Conservation (phyloP, 148 eudicot species). For the Salicornia ramosissima region DNA sequence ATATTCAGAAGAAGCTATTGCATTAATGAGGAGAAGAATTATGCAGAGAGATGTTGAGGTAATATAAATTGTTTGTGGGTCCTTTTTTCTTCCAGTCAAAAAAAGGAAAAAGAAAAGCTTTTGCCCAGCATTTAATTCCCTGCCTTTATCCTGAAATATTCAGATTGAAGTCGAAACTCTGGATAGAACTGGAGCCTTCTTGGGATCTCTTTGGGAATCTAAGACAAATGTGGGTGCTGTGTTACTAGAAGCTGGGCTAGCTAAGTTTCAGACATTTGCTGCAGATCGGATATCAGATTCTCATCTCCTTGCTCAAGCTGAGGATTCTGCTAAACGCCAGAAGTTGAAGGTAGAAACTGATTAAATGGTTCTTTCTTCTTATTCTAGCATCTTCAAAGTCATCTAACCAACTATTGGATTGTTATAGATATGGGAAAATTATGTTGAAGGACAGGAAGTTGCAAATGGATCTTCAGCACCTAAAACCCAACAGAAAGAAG, state of each 20-base stretch:
- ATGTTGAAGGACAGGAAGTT: constrained; percentile 88
- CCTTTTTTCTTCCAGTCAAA: background rate
- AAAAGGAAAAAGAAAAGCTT: background rate
- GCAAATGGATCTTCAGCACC: constrained; percentile 43
- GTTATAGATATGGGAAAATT: constrained; percentile 88
- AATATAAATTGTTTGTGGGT: constrained; percentile 2
- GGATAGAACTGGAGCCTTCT: constrained; percentile 92
- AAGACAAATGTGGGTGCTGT: constrained; percentile 58
- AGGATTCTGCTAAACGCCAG: constrained; percentile 79
- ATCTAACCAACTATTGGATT: constrained; percentile 15
- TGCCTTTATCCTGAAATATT: background rate
- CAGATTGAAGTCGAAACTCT: constrained; percentile 96
- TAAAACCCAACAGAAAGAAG: constrained; percentile 71
- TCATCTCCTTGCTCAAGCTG: constrained; percentile 76
- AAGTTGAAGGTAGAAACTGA: constrained; percentile 63
- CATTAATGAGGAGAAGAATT: constrained; percentile 88
- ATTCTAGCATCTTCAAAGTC: background rate
- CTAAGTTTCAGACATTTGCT: constrained; percentile 73
- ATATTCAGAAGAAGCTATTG: constrained; percentile 82
- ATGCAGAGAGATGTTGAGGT: constrained; percentile 99
- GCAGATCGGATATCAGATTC: constrained; percentile 73
- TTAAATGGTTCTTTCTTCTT: background rate
- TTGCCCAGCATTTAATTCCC: background rate
- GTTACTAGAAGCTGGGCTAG: constrained; percentile 86
- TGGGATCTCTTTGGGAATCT: constrained; percentile 89